Percentiles rank a stretch among this genome's conserved stretches.
Evolutionary conservation across 2,329 filamentous ascomycete species (phyloP).

Genomic region (Aspergillus calidoustus): DNA sequence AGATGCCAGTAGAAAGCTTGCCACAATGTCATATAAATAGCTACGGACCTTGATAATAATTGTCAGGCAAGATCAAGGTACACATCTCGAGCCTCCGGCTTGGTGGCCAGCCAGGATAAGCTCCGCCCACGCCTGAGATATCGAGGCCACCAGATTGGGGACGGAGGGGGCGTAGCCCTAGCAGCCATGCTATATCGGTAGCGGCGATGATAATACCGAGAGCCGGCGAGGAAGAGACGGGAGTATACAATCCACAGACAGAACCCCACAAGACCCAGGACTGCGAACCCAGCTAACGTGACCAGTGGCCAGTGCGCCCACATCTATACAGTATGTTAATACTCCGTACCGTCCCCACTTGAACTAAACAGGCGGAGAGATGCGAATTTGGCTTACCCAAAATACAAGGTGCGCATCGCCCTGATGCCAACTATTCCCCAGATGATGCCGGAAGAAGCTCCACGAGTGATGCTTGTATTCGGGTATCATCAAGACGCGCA

Average conservation of each 20-base stretch:
- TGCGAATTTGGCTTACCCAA: neutral
- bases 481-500: neutral
- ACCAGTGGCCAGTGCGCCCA: neutral
- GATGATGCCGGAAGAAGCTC: neutral
- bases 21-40: neutral
- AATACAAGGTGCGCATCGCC: neutral
- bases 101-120: neutral
- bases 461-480: neutral
- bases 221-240: neutral
- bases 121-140: no score
- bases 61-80: neutral
- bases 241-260: neutral
- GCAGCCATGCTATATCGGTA: neutral
- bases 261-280: neutral
- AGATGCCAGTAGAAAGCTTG: no score
- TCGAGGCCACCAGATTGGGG: neutral
- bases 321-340: neutral
- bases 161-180: neutral
- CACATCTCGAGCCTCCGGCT: neutral
- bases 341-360: no score
- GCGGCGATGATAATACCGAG: neutral
- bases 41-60: neutral
- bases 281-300: neutral
- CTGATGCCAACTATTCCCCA: neutral
- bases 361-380: no score